Evolutionary conservation across 257 asterid genomes (phyloP).

Genomic region (Plantago elongata): DNA sequence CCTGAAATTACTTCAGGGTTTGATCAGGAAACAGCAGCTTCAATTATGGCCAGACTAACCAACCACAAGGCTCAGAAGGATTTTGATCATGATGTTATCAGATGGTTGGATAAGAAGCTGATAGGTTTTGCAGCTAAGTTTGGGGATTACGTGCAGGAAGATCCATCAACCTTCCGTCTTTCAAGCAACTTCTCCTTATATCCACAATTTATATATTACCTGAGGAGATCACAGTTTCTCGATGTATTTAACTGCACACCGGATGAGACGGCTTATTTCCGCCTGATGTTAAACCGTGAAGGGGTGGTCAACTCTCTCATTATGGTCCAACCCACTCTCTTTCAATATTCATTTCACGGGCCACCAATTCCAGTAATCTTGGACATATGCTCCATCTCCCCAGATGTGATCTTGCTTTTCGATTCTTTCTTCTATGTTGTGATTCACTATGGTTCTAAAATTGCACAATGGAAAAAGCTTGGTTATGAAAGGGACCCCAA

Average conservation of each 20-base stretch:
- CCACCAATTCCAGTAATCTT: slow-evolving; percentile 83
- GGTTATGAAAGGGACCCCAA: slow-evolving; percentile 73
- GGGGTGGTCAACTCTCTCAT: slow-evolving; percentile 78
- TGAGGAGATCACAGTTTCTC: slow-evolving; percentile 84
- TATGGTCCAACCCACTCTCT: slow-evolving; percentile 95
- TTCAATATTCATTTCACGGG: slow-evolving; percentile 86
- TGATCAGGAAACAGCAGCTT: slow-evolving; percentile 95
- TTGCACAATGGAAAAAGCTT: slow-evolving; percentile 82
- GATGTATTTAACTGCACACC: slow-evolving; percentile 85
- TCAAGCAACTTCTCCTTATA: slow-evolving; percentile 67
- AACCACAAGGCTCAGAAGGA: slow-evolving; percentile 41
- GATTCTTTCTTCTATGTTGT: slow-evolving; percentile 84
- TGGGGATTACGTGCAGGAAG: slow-evolving; percentile 87
- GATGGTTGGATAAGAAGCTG: slow-evolving; percentile 73
- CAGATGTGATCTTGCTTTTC: slow-evolving; percentile 80
- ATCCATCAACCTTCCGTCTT: slow-evolving; percentile 81
- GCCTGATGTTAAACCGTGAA: slow-evolving; percentile 79
- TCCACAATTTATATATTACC: slow-evolving; percentile 88
- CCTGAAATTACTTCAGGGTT: slow-evolving; percentile 79
- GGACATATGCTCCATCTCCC: slow-evolving; percentile 70
- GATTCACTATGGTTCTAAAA: slow-evolving; percentile 83
- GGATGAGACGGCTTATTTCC: slow-evolving; percentile 82
- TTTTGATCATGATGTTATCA: slow-evolving; percentile 52
- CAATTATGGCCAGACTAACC: slow-evolving; percentile 87
- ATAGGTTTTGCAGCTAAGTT: slow-evolving; percentile 71